Base-by-base conservation (phyloP, 2,329 filamentous ascomycete genomes). In the Waltergamsia citrina region DNA sequence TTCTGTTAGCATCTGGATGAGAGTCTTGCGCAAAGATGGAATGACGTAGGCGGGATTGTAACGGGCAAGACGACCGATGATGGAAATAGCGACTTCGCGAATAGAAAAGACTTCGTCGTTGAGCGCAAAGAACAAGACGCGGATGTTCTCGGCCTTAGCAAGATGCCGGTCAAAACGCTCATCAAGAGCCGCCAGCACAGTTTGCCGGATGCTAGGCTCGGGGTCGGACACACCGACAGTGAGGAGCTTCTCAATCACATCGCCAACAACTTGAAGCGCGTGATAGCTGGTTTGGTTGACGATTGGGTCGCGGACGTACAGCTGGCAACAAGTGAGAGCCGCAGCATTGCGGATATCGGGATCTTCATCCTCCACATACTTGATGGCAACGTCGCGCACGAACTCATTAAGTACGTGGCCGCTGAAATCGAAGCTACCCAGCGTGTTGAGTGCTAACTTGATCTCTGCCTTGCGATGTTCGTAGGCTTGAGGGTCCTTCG, bases 31-130 rank as follows among this genome's bases (percentile, higher is more conserved):
- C 25, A 98, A 60, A 0, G 92, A 93, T 2, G 93, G 92, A 49
- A 98, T 94, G 44, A 98, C 88, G 57, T 98, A 98, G 38, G 93
- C 93, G 2, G 92, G 93, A 44, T 98, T 98, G 43, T 87, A 81
- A 34, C 77, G 74, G 1, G 92, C 93, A 37, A 99, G 67, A 10
- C 93, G 85, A 21, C 92, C 93, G 48, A 98, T 94, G 43, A 98
- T 95, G 14, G 85, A 82, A 49, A 99, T 95, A 7, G 92, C 85
- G 19, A 92, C 90, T 60, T 98, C 88, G 47, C 93, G 74, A 39
- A 96, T 94, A 3, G 79, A 71, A 43, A 96, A 98, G 2, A 87
- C 74, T 51, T 96, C 90, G 48, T 99, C 92, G 45, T 98, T 95
- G 12, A 98, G 71, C 1, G 92, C 90, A 39, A 96, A 81, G 58